Evolutionary conservation across 768 basidiomycete genomes (phyloP), one percentile per base, ranked within the genome.

Genomic region (Terana coerulea): DNA sequence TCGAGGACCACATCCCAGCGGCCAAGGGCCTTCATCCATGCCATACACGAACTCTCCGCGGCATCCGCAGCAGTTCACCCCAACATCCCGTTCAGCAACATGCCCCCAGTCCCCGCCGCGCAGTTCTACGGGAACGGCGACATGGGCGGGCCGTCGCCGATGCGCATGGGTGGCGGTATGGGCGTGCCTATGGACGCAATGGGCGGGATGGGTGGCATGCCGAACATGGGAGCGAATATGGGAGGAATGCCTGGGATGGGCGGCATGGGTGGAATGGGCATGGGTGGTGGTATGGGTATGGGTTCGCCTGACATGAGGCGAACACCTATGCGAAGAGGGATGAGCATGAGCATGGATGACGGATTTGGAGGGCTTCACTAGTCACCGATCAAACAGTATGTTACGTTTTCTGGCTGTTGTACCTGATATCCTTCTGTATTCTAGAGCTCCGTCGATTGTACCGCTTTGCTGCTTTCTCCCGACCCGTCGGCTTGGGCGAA

Each of bases 121-220:
- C 76, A 75, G 50, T 77, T 77, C 55, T 76, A 76, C 51, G 70
- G 61, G 5, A 49, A 53, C 36, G 58, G 60, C 6, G 70, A 60
- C 11, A 56, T 59, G 53, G 59, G 59, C 17, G 58, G 59, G 53
- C 40, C 39, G 34, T 55, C 52, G 3, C 55, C 52, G 22, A 64
- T 67, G 61, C 69, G 65, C 21, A 70, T 74, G 67, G 59, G 60
- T 11, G 52, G 58, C 12, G n/a, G n/a, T n/a, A 63, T 64, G 57
- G 54, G 59, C n/a, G 61, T 65, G 5, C 51, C 51, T 42, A 31
- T 35, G 66, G 59, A 40, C 11, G 46, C 39, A 7, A 54, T 54
- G 53, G 41, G 40, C 5, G 52, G 57, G 15, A 55, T 54, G 49
- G 44, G 54, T 14, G 51, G 45, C 3, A 54, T 55, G 53, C 54